Evolutionary conservation across 805 yeast genomes (phyloP).

Genomic region (Metschnikowia bowlesiae): DNA sequence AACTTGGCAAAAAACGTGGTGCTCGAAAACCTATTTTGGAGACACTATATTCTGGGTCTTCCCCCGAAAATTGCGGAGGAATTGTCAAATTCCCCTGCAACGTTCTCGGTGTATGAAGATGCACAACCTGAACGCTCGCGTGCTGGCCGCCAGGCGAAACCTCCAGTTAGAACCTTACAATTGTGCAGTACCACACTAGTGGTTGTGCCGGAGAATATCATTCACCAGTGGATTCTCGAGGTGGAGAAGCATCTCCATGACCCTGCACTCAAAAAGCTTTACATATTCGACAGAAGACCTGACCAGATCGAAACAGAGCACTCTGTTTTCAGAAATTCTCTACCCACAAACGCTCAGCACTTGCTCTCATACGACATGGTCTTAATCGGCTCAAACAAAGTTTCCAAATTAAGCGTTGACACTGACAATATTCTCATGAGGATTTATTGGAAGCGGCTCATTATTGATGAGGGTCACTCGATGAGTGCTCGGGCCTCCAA

Average conservation of each 20-base stretch:
- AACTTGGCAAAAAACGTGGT: slow-evolving; percentile 43
- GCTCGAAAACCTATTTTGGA: slow-evolving; percentile 53
- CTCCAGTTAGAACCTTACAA: slow-evolving; percentile 24
- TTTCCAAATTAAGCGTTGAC: slow-evolving; percentile 32
- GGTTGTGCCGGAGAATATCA: slow-evolving; percentile 62
- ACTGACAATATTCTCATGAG: slow-evolving; percentile 26
- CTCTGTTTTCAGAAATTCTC: slow-evolving; percentile 16
- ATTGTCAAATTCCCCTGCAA: slow-evolving; percentile 41
- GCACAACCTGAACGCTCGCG: slow-evolving; percentile 6
- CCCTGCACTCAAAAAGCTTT: slow-evolving; percentile 32
- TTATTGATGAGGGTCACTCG: slow-evolving; percentile 74
- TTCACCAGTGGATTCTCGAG: slow-evolving; percentile 63
- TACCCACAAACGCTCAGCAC: slow-evolving; percentile 24
- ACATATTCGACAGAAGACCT: slow-evolving; percentile 24
- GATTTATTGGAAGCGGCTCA: slow-evolving; percentile 63
- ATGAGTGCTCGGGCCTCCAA: slow-evolving; percentile 51
- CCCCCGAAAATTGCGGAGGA: slow-evolving; percentile 39
- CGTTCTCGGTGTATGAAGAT: slow-evolving; percentile 30
- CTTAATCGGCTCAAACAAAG: slow-evolving; percentile 44
- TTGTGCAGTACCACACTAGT: slow-evolving; percentile 54
- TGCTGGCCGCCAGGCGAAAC: slow-evolving; percentile 14
- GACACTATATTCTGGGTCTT: slow-evolving; percentile 37
- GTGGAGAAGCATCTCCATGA: slow-evolving; percentile 49
- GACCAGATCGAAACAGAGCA: background rate
- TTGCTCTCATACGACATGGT: slow-evolving; percentile 50